phyloP scores from a whole-genome alignment of 306 rosid genomes.

The Datisca glomerata region DNA sequence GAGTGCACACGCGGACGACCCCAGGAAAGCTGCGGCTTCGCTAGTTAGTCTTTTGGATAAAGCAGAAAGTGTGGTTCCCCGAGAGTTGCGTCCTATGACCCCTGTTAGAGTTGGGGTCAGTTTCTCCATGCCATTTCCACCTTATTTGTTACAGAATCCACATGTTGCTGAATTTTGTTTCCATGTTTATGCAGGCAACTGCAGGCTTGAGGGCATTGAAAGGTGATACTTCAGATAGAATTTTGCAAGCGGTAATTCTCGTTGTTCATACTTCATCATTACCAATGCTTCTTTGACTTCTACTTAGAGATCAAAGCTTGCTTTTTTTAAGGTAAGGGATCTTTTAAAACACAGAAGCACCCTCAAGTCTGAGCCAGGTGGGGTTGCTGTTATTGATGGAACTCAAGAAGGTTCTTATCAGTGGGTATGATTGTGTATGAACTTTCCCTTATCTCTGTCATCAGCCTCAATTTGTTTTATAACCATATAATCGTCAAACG shows the following conservation, averaged over 20 bases:
- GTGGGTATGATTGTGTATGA: conserved; percentile 62
- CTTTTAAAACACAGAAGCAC: conserved; percentile 47
- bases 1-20: conserved; percentile 61
- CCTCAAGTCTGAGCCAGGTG: conserved; percentile 37
- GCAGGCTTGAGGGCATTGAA: conserved; percentile 80
- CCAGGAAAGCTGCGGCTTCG: conserved; percentile 62
- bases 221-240: conserved; percentile 70
- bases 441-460: not conserved
- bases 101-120: conserved; percentile 89
- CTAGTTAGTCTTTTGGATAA: conserved; percentile 41
- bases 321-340: conserved; percentile 53
- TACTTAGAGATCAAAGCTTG: not conserved
- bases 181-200: conserved; percentile 51
- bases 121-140: not conserved
- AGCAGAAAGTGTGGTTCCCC: conserved; percentile 65
- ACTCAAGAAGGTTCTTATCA: conserved; percentile 87
- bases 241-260: conserved; percentile 69
- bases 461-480: too few species aligned
- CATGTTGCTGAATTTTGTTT: conserved; percentile 8
- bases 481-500: too few species aligned
- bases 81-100: conserved; percentile 51
- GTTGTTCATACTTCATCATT: not conserved
- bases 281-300: too few species aligned
- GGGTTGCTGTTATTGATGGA: conserved; percentile 80
- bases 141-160: not conserved